Conservation (phyloP, 2,329 filamentous ascomycete species). For the Ustulina deusta region DNA sequence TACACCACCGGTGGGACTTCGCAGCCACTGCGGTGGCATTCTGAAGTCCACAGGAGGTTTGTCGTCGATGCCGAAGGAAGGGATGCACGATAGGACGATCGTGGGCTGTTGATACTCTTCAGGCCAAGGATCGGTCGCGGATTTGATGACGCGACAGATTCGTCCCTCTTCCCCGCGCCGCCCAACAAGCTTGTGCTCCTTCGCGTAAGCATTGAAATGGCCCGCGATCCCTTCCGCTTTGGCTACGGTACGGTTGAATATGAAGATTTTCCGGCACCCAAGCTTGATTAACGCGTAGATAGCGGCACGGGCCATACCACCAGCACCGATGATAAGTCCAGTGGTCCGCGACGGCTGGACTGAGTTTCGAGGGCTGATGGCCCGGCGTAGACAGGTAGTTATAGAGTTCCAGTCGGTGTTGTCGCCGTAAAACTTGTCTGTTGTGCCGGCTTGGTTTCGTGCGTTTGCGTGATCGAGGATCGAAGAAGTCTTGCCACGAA, state of each 20-base stretch:
- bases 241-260: slow-evolving; percentile 74
- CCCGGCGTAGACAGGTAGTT: slow-evolving; percentile 70
- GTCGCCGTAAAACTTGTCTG: slow-evolving; percentile 75
- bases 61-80: slow-evolving; percentile 71
- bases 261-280: slow-evolving; percentile 78
- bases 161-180: slow-evolving; percentile 53
- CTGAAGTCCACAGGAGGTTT: slow-evolving; percentile 75
- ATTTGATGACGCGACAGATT: slow-evolving; percentile 67
- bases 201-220: slow-evolving; percentile 72
- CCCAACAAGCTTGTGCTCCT: slow-evolving; percentile 49
- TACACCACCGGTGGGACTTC: slow-evolving; percentile 77
- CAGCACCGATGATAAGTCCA: slow-evolving; percentile 70
- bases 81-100: slow-evolving; percentile 78
- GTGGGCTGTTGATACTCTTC: slow-evolving; percentile 71
- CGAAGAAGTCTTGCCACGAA: slow-evolving; percentile 63
- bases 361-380: slow-evolving; percentile 75
- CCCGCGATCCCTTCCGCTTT: slow-evolving; percentile 72
- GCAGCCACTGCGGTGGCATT: slow-evolving; percentile 76
- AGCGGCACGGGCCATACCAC: slow-evolving; percentile 79
- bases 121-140: slow-evolving; percentile 73
- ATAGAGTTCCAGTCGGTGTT: slow-evolving; percentile 79
- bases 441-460: slow-evolving; percentile 70
- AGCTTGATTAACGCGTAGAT: slow-evolving; percentile 80
- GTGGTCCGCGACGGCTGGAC: slow-evolving; percentile 66
- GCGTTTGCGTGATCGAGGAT: slow-evolving; percentile 68